Conservation (phyloP, 2,329 filamentous ascomycete species). For the Beauveria caledonica region DNA sequence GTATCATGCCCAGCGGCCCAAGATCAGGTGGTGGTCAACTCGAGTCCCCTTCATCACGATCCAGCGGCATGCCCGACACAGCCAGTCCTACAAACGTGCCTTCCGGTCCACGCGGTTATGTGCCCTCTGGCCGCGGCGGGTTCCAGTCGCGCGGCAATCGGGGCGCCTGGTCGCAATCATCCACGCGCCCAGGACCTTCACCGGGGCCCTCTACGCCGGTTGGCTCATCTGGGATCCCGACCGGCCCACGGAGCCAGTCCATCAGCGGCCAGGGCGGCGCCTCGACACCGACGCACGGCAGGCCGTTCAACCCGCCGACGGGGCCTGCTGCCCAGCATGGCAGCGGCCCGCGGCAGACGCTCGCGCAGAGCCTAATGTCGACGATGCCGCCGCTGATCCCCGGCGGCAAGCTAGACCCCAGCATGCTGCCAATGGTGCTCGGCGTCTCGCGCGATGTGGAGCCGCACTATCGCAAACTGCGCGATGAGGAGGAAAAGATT, state of each 20-base stretch:
- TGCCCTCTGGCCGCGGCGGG: conserved; percentile 35
- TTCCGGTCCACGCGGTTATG: conserved; percentile 47
- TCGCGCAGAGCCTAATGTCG: conserved; percentile 45
- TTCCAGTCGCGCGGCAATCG: conserved; percentile 38
- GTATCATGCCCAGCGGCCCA: conserved; percentile 40
- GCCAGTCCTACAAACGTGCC: conserved; percentile 42
- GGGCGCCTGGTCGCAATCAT: conserved; percentile 33
- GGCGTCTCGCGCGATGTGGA: conserved; percentile 47
- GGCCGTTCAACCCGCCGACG: conserved; percentile 50
- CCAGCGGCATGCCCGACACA: conserved; percentile 28
- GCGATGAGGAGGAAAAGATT: conserved; percentile 50
- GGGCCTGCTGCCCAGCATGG: conserved; percentile 39
- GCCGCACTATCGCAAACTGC: conserved; percentile 43
- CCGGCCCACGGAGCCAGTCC: conserved; percentile 35
- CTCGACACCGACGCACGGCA: conserved; percentile 32
- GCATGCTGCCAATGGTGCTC: conserved; percentile 32
- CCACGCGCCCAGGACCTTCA: conserved; percentile 26
- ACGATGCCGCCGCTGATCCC: conserved; percentile 44
- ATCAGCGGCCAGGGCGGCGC: conserved; percentile 17
- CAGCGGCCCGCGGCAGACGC: conserved; percentile 30
- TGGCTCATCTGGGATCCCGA: conserved; percentile 36
- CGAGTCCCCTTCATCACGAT: conserved; percentile 20
- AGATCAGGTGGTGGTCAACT: conserved; percentile 16
- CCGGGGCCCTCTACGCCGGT: conserved; percentile 32
- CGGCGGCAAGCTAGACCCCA: conserved; percentile 46